A percentile compares a stretch with the other conserved stretches of the same genome.
Evolutionary conservation across 805 yeast genomes (phyloP).

Genomic region (Ogataea pini): DNA sequence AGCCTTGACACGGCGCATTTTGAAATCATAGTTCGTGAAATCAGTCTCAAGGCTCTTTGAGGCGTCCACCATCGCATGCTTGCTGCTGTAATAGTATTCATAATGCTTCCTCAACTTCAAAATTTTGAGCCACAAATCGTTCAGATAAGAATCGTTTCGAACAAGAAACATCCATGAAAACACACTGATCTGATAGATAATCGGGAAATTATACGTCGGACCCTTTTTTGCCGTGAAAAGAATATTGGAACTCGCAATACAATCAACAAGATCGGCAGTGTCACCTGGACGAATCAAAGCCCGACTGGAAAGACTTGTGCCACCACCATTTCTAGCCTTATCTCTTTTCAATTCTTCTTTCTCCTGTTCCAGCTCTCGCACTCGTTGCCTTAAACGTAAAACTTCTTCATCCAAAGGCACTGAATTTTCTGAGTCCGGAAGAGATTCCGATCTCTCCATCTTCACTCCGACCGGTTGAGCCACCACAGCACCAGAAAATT

Average conservation of each 20-base stretch:
- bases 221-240: conserved; percentile 39
- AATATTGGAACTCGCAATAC: conserved; percentile 36
- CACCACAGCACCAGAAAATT: conserved; percentile 24
- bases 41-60: conserved; percentile 34
- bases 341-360: conserved; percentile 22
- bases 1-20: conserved; percentile 26
- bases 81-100: conserved; percentile 37
- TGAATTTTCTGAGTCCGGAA: no score
- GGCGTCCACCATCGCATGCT: conserved; percentile 32
- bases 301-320: conserved; percentile 8
- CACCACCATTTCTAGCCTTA: not conserved
- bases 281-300: conserved; percentile 20
- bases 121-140: conserved; percentile 50
- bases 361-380: conserved; percentile 34
- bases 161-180: conserved; percentile 61
- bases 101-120: conserved; percentile 38
- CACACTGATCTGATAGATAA: conserved; percentile 44
- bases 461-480: conserved; percentile 7
- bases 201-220: conserved; percentile 38
- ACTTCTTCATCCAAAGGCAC: conserved; percentile 22
- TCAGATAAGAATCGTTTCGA: conserved; percentile 57
- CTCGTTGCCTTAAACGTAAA: conserved; percentile 22
- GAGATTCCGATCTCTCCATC: conserved; percentile 1
- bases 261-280: conserved; percentile 34
- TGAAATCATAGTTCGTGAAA: conserved; percentile 34